Evolutionary conservation across 169 alveolate species (phyloP), one percentile per base, ranked within the genome.

Genomic region (Blepharisma undulans): DNA sequence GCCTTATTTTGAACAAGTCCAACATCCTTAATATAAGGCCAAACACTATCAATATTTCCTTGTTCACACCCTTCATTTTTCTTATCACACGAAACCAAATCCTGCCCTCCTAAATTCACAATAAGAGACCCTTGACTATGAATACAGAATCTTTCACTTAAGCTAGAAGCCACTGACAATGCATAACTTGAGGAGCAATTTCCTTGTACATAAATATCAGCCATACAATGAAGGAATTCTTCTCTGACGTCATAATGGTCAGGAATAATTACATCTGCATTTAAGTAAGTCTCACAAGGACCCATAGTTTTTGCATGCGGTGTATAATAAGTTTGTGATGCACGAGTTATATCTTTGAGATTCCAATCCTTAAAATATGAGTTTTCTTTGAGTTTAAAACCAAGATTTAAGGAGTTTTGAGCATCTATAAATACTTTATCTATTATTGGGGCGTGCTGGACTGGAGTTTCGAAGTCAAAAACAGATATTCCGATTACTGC

Each of bases 161-260:
- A 81, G 25, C 91, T 84, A 1, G 94, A 77, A 25, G 96, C 92
- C 2, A 93, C 30, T 72, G 95, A 82, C 2, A 90, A 33, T n/a
- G 95, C 96, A 88, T 93, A 91, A n/a, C 94, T 84, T 14, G 95
- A 93, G 48, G 95, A 86, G 88, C 98, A 95, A 86, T 95, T 95
- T 32, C 96, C 96, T 92, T 95, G 95, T 86, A 77, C 84, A 10
- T 34, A 12, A 19, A 81, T 89, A 2, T 72, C 84, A 89, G 86
- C 87, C 77, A 92, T 93, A 91, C 97, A 95, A 36, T 86, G 84
- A 60, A 92, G 92, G 87, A 79, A 87, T 25, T 85, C 87, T 66
- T 91, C 95, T 74, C 98, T 79, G 36, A 90, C 36, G 90, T 95
- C 97, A 80, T 80, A 95, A 71, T 82, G 72, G 21, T 91, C 97